Evolutionary conservation across 306 rosid species (phyloP).

Genomic region (Fragaria iinumae): DNA sequence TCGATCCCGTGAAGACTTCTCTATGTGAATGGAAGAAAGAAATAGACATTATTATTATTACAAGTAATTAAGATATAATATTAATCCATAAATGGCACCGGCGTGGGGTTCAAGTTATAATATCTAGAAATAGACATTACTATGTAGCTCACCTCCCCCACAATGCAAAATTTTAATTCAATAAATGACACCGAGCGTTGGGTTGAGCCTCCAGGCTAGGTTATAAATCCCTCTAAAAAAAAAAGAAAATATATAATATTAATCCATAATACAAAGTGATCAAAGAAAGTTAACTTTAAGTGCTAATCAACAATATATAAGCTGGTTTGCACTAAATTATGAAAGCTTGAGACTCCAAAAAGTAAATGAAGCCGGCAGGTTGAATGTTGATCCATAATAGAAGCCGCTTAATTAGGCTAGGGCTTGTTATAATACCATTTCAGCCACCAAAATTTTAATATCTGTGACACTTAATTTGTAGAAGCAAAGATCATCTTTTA

Average conservation of each 20-base stretch:
- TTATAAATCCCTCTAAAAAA: too few species aligned
- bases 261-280: neutral
- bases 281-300: neutral
- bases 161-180: too few species aligned
- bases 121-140: too few species aligned
- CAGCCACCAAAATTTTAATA: neutral
- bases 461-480: neutral
- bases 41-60: neutral
- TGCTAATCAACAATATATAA: neutral
- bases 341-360: neutral
- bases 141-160: too few species aligned
- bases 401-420: neutral
- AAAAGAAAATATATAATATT: neutral
- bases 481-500: neutral
- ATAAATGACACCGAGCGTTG: too few species aligned
- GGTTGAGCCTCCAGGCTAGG: too few species aligned
- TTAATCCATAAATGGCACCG: neutral
- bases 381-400: neutral
- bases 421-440: neutral
- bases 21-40: neutral
- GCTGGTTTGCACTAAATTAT: neutral
- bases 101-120: too few species aligned
- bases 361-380: neutral
- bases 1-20: neutral
- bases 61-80: neutral